phyloP scores from a whole-genome alignment of 2,329 filamentous ascomycete species.

The Aspergillus aculeatus region DNA sequence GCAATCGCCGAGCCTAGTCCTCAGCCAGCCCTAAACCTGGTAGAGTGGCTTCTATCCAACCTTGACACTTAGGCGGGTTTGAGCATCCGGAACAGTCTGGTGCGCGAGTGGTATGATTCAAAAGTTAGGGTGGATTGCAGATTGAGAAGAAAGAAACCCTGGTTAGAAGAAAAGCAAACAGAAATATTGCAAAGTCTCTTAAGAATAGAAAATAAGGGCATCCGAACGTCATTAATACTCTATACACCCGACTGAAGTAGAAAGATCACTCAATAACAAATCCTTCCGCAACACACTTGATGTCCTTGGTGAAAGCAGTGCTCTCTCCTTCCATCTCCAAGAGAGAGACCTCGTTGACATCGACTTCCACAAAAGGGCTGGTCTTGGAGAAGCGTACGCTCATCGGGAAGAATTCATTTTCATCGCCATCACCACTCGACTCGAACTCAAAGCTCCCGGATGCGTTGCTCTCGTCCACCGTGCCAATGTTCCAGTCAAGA shows the following conservation, averaged over 20 bases:
- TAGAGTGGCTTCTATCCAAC: too few relatives aligned
- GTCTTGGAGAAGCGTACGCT: constrained; percentile 83
- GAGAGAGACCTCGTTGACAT: constrained; percentile 59
- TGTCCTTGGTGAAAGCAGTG: constrained; percentile 46
- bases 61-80: neutral
- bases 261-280: constrained; percentile 45
- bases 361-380: constrained; percentile 84
- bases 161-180: constrained; percentile 19
- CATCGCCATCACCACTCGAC: constrained; percentile 76
- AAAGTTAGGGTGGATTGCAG: constrained; percentile 15
- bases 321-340: constrained; percentile 47
- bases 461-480: constrained; percentile 76
- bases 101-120: neutral
- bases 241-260: constrained; percentile 30
- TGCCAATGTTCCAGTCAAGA: constrained; percentile 90
- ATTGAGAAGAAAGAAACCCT: constrained; percentile 21
- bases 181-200: constrained; percentile 12
- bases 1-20: neutral
- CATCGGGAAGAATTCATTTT: constrained; percentile 98
- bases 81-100: neutral
- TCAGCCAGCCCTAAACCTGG: neutral
- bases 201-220: constrained; percentile 14
- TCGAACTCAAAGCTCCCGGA: constrained; percentile 95
- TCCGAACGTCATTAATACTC: constrained; percentile 41
- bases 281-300: constrained; percentile 46